Evolutionary conservation across 805 yeast genomes (phyloP), one percentile per base, ranked within the genome.

Genomic region (Teunomyces stri): DNA sequence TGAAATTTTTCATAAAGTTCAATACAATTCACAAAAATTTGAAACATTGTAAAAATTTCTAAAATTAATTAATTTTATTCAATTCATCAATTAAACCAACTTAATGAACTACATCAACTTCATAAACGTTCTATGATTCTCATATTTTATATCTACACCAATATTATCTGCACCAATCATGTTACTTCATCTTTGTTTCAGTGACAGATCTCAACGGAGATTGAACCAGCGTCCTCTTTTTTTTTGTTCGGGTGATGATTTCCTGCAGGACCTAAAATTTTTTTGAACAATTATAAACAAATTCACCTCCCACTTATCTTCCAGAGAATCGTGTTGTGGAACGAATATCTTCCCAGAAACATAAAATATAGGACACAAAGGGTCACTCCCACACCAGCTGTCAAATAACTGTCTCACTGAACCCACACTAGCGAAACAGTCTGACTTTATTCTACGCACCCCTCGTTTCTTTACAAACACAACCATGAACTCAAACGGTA

Each of bases 401-500:
- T 9, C 18, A 31, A 31, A 13, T 4, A 31, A 31, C 16, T 13
- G 11, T 31, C 11, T 31, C 18, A 13, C 18, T 12, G 18, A 15
- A 31, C 16, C 34, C 9, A 2, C 34, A 31, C 34, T 9, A 31
- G 15, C 15, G 34, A 6, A 31, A 31, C 16, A 13, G 16, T 16
- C 16, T 12, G 34, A 31, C 10, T 15, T 13, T 13, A 13, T 31
- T 13, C 27, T 25, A 13, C 15, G 18, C 29, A 30, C 31, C 12
- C 18, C 27, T 20, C 30, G 28, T 10, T 12, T 18, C 16, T 12
- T 29, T 25, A n/a, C 20, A 16, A 40, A 5, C 34, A 21, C 29
- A 28, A 34, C 29, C 25, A 43, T 43, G 45, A 43, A 34, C 30
- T 31, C 28, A 7, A 37, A 37, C 25, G 11, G 40, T 21, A 37